Conservation (phyloP, 2,329 filamentous ascomycete species). For the Aspergillus tamarii region DNA sequence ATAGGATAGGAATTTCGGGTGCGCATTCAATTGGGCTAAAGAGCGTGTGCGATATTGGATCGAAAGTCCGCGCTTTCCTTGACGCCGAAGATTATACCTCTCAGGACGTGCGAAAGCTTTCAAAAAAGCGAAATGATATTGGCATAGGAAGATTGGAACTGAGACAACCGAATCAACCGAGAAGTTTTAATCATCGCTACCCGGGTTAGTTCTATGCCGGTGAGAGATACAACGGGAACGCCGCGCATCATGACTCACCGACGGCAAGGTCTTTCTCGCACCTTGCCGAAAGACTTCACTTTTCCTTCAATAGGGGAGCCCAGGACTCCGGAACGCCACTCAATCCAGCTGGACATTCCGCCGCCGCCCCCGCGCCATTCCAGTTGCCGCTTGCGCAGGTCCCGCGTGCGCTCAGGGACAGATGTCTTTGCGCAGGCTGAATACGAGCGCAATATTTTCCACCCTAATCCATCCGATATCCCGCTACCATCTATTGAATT, state of each 20-base stretch:
- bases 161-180: slow-evolving; percentile 9
- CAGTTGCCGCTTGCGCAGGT: slow-evolving; percentile 44
- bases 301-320: slow-evolving; percentile 44
- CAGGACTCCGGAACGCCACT: slow-evolving; percentile 47
- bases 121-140: slow-evolving; percentile 19
- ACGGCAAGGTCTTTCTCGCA: slow-evolving; percentile 47
- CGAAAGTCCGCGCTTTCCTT: slow-evolving; percentile 5
- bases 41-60: slow-evolving; percentile 6
- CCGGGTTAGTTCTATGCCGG: slow-evolving; percentile 5
- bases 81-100: neutral
- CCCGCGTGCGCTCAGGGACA: slow-evolving; percentile 42
- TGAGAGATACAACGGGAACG: slow-evolving; percentile 9
- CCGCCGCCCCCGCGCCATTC: slow-evolving; percentile 50
- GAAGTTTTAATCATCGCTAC: neutral
- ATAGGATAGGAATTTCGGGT: neutral
- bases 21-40: slow-evolving; percentile 13
- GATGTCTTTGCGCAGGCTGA: slow-evolving; percentile 39
- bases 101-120: slow-evolving; percentile 7
- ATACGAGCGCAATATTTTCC: slow-evolving; percentile 39
- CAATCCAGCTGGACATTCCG: slow-evolving; percentile 44
- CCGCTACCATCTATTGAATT: slow-evolving; percentile 50
- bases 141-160: slow-evolving; percentile 13
- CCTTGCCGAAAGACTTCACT: slow-evolving; percentile 52
- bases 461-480: slow-evolving; percentile 39
- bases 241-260: slow-evolving; percentile 40